These are phyloP conservation scores for Hanseniaspora jakobsenii DNA, from an alignment of 805 yeast species.

Conservation along the genomic window DNA sequence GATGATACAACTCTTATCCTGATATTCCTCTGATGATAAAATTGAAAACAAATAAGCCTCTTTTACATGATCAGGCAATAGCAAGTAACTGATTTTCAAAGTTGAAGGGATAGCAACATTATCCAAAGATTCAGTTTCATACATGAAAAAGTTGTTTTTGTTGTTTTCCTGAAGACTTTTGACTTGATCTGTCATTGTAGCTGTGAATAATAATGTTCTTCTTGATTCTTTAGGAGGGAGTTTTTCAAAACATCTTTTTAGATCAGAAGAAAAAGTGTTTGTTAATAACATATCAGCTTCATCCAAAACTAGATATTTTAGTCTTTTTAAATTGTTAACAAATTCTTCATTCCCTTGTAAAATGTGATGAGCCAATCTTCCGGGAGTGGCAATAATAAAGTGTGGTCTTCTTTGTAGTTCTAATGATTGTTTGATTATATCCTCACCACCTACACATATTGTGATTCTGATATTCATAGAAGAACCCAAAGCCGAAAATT, in stretches of 20 bases:
- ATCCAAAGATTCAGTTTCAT: slow-evolving; percentile 64
- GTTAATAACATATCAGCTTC: slow-evolving; percentile 91
- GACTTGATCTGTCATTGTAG: slow-evolving; percentile 90
- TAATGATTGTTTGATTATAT: slow-evolving; percentile 77
- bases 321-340: slow-evolving; percentile 60
- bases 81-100: slow-evolving; percentile 49
- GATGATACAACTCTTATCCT: slow-evolving; percentile 61
- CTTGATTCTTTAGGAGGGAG: slow-evolving; percentile 62
- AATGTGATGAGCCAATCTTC: slow-evolving; percentile 87
- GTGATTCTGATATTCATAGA: slow-evolving; percentile 71
- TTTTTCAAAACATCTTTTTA: slow-evolving; percentile 56
- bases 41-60: slow-evolving; percentile 74
- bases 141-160: slow-evolving; percentile 47
- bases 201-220: slow-evolving; percentile 86
- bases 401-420: slow-evolving; percentile 77
- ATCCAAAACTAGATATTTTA: slow-evolving; percentile 75
- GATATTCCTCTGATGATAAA: slow-evolving; percentile 49
- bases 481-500: slow-evolving; percentile 85
- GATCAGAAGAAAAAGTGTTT: slow-evolving; percentile 68
- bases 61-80: slow-evolving; percentile 78
- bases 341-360: slow-evolving; percentile 82
- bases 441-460: slow-evolving; percentile 90
- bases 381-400: slow-evolving; percentile 93
- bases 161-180: slow-evolving; percentile 56
- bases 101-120: slow-evolving; percentile 71